Evolutionary conservation across 176 grass and related monocot genomes (phyloP).

Genomic region (Cenchrus americanus): DNA sequence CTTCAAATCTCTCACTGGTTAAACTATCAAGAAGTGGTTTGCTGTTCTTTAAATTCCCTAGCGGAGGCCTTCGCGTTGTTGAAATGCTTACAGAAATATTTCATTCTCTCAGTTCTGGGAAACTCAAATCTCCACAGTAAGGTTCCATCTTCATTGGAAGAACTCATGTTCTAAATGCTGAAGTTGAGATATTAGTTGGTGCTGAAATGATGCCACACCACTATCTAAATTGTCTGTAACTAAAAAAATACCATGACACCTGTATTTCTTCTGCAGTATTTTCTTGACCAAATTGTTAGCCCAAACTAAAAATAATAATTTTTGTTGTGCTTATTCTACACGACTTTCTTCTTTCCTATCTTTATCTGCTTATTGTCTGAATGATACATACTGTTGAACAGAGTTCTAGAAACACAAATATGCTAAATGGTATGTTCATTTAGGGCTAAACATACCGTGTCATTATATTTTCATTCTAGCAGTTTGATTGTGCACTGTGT

Average conservation of each 20-base stretch:
- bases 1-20: constrained; percentile 73
- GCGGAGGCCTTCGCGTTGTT: constrained; percentile 60
- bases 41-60: constrained; percentile 78
- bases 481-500: constrained; percentile 22
- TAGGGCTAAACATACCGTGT: background rate
- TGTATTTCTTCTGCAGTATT: constrained; percentile 14
- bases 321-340: constrained; percentile 13
- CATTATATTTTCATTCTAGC: constrained; percentile 25
- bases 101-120: constrained; percentile 60
- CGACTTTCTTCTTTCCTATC: background rate
- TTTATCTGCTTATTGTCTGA: constrained; percentile 10
- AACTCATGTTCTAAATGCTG: constrained; percentile 7
- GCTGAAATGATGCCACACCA: background rate
- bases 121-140: constrained; percentile 80
- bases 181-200: constrained; percentile 7
- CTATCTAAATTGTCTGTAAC: constrained; percentile 18
- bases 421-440: background rate
- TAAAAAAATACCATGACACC: background rate
- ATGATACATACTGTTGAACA: constrained; percentile 19
- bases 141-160: constrained; percentile 29
- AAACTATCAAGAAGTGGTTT: constrained; percentile 90
- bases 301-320: background rate
- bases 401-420: background rate
- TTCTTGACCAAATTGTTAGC: constrained; percentile 11
- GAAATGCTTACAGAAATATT: constrained; percentile 71